Evolutionary conservation across 2,329 filamentous ascomycete species (phyloP).

Genomic region (Hawksworthiomyces lignivorus): DNA sequence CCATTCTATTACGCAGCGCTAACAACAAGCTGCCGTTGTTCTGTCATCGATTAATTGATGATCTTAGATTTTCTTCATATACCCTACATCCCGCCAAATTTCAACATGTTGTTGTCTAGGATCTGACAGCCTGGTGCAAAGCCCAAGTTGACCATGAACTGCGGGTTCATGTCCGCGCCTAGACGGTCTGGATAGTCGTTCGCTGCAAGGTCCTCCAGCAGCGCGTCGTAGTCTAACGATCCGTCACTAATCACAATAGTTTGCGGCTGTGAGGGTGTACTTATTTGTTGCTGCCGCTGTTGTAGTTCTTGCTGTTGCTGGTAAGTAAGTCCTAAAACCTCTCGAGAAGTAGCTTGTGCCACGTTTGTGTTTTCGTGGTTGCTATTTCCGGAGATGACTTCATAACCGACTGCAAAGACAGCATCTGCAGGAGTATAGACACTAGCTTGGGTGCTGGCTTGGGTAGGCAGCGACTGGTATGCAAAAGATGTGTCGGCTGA

Average conservation of each 20-base stretch:
- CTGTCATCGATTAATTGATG: neutral
- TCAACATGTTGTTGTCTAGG: slow-evolving; percentile 24
- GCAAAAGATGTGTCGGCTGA: too few species aligned
- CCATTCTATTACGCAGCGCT: neutral
- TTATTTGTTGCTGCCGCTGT: too few species aligned
- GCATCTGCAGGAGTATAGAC: too few species aligned
- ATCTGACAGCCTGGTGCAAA: slow-evolving; percentile 45
- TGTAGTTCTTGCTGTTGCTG: too few species aligned
- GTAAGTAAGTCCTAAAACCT: too few species aligned
- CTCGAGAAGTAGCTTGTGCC: too few species aligned
- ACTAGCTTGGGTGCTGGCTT: too few species aligned
- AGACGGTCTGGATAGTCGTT: slow-evolving; percentile 41
- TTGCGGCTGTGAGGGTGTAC: neutral
- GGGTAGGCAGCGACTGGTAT: too few species aligned
- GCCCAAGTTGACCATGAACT: slow-evolving; percentile 61
- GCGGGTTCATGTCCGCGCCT: slow-evolving; percentile 41
- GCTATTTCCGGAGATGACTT: too few species aligned
- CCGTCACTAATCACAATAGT: slow-evolving; percentile 6
- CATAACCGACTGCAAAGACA: too few species aligned
- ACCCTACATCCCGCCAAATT: slow-evolving; percentile 22
- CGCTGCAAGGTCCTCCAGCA: slow-evolving; percentile 45
- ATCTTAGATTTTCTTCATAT: too few species aligned
- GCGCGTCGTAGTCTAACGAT: slow-evolving; percentile 40
- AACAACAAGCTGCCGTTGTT: neutral
- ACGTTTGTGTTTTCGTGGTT: too few species aligned